These are phyloP conservation scores for Saccharum officinarum DNA, from an alignment of 176 grass and related monocot genomes.

Conservation along the genomic window DNA sequence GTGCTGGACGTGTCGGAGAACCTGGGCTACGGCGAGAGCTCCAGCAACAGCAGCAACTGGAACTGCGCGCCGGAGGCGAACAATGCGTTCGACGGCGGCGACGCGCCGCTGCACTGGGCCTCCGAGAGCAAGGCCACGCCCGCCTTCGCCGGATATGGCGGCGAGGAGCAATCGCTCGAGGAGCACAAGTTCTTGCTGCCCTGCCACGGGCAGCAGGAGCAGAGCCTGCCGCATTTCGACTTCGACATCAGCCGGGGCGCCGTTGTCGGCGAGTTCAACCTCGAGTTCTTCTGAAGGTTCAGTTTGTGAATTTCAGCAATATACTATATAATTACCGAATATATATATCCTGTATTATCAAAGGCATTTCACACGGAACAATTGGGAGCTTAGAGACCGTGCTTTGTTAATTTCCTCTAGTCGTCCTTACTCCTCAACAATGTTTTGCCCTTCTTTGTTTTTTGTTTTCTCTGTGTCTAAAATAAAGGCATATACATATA, in stretches of 20 bases:
- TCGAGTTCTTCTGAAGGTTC: conserved; percentile 65
- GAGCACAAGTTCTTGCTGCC: conserved; percentile 64
- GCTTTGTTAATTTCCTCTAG: conserved; percentile 45
- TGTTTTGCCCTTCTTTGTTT: neutral
- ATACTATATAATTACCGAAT: conserved; percentile 1
- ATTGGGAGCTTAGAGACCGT: conserved; percentile 42
- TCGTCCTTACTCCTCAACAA: conserved; percentile 36
- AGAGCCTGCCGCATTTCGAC: conserved; percentile 43
- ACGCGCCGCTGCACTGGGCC: conserved; percentile 64
- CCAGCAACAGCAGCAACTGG: conserved; percentile 85
- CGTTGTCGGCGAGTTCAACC: conserved; percentile 59
- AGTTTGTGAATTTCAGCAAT: neutral
- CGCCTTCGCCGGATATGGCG: conserved; percentile 8
- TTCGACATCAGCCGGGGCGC: conserved; percentile 52
- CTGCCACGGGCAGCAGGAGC: conserved; percentile 53
- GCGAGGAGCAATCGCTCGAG: conserved; percentile 46
- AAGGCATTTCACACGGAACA: conserved; percentile 37
- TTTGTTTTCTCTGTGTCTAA: conserved; percentile 20
- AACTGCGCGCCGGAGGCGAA: conserved; percentile 47
- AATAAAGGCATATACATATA: conserved; percentile 41
- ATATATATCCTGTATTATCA: neutral
- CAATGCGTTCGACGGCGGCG: conserved; percentile 43
- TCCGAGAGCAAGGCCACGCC: conserved; percentile 42
- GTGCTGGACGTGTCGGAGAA: conserved; percentile 78
- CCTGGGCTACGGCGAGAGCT: conserved; percentile 76